Percentiles rank a stretch among this genome's conserved stretches.
Conservation (phyloP, 441 rosid genomes). For the Populus hybrid region DNA sequence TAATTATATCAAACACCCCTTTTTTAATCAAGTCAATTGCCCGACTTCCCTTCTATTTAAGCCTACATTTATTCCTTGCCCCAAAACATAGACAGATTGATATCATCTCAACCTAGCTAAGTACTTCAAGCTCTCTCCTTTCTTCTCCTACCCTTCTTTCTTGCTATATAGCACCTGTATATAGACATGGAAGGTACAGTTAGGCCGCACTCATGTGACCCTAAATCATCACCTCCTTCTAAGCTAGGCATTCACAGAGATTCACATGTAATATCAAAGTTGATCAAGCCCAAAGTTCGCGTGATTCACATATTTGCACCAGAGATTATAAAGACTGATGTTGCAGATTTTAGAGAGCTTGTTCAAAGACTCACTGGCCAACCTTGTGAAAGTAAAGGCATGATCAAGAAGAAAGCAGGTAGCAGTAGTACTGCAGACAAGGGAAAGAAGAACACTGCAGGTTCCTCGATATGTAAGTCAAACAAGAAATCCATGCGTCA, state of each 20-base stretch:
- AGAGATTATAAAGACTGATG: slow-evolving; percentile 83
- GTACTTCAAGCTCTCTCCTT: not conserved
- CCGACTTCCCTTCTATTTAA: slow-evolving; percentile 3
- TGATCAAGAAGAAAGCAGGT: slow-evolving; percentile 11
- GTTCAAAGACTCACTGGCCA: slow-evolving; percentile 87
- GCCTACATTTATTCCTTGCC: not conserved
- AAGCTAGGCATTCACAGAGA: slow-evolving; percentile 25
- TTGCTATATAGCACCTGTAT: not conserved
- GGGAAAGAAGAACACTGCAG: not conserved
- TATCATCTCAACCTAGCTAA: not conserved
- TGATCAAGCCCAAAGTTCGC: slow-evolving; percentile 53
- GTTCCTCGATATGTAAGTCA: not conserved
- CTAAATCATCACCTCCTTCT: slow-evolving; percentile 13
- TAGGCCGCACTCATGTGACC: slow-evolving; percentile 8
- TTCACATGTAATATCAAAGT: slow-evolving; percentile 28
- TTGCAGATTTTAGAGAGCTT: slow-evolving; percentile 69
- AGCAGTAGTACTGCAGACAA: not conserved
- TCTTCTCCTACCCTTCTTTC: not conserved
- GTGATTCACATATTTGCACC: slow-evolving; percentile 85
- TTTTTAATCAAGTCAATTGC: slow-evolving; percentile 1
- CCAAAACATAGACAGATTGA: not conserved
- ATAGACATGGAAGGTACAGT: slow-evolving; percentile 26
- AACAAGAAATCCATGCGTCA: slow-evolving; percentile 3
- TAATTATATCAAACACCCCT: not conserved
- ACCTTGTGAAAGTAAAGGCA: slow-evolving; percentile 8